These are phyloP conservation scores for Podaxis mareebaensis DNA, from an alignment of 768 basidiomycete genomes.

Conservation along the genomic window DNA sequence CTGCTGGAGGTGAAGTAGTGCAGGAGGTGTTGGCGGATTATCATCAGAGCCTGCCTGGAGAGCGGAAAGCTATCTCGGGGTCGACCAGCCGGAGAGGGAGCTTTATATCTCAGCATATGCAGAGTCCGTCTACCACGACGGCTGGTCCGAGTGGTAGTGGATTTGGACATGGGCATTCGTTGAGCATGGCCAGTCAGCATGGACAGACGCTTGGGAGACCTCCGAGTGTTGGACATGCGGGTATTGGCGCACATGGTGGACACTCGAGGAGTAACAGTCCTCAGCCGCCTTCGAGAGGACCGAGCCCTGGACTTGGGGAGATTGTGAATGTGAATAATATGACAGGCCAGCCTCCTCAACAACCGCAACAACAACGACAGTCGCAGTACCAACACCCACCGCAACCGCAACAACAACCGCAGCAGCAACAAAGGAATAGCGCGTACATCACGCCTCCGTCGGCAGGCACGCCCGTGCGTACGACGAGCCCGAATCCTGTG, in stretches of 20 bases:
- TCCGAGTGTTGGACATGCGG: conserved; percentile 69
- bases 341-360: neutral
- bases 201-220: conserved; percentile 51
- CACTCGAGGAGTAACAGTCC: conserved; percentile 59
- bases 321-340: conserved; percentile 17
- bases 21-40: conserved; percentile 78
- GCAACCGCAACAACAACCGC: neutral
- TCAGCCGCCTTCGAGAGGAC: conserved; percentile 50
- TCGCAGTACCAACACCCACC: neutral
- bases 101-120: conserved; percentile 30
- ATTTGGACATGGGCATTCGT: conserved; percentile 10
- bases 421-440: conserved; percentile 11
- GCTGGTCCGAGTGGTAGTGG: neutral
- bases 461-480: conserved; percentile 39
- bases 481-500: conserved; percentile 76
- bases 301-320: conserved; percentile 50
- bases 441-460: conserved; percentile 30
- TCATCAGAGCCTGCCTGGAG: conserved; percentile 85
- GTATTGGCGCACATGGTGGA: conserved; percentile 74
- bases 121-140: conserved; percentile 16
- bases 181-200: conserved; percentile 32
- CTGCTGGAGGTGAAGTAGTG: conserved; percentile 54
- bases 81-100: conserved; percentile 49
- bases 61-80: conserved; percentile 61
- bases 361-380: neutral